phyloP scores from a whole-genome alignment of 495 filamentous ascomycete species.

The Lasiosphaeria ovina region DNA sequence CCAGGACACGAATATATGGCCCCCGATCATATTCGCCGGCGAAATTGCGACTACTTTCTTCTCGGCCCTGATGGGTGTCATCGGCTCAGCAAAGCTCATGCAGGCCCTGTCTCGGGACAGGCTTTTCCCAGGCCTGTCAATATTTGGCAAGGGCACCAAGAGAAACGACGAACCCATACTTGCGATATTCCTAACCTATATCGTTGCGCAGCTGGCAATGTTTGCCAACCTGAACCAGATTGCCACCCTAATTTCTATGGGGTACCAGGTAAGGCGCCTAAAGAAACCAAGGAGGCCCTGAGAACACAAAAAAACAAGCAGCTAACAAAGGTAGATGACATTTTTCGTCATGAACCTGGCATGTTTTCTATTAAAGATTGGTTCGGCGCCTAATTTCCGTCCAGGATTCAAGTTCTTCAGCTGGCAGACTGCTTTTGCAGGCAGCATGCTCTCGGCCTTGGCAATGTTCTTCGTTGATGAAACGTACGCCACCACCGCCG shows the following conservation, averaged over 20 bases:
- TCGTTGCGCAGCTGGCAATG: slow-evolving; percentile 76
- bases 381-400: slow-evolving; percentile 89
- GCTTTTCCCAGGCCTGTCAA: slow-evolving; percentile 69
- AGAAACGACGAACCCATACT: slow-evolving; percentile 72
- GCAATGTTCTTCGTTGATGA: slow-evolving; percentile 92
- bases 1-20: slow-evolving; percentile 72
- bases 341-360: slow-evolving; percentile 80
- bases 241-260: slow-evolving; percentile 84
- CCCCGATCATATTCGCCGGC: slow-evolving; percentile 70
- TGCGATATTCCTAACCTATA: slow-evolving; percentile 74
- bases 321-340: slow-evolving; percentile 47
- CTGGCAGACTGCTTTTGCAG: slow-evolving; percentile 75
- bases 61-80: slow-evolving; percentile 82
- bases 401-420: slow-evolving; percentile 88
- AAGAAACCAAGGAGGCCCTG: neutral
- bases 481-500: slow-evolving; percentile 72
- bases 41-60: slow-evolving; percentile 83
- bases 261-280: slow-evolving; percentile 64
- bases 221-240: slow-evolving; percentile 86
- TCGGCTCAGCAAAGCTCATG: slow-evolving; percentile 82
- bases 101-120: slow-evolving; percentile 81
- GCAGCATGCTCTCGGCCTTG: slow-evolving; percentile 68
- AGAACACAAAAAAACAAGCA: too few relatives aligned
- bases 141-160: slow-evolving; percentile 75
- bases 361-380: slow-evolving; percentile 83